Evolutionary conservation across 2,329 filamentous ascomycete genomes (phyloP), one percentile per base, ranked within the genome.

Genomic region (Grosmannia serpens): DNA sequence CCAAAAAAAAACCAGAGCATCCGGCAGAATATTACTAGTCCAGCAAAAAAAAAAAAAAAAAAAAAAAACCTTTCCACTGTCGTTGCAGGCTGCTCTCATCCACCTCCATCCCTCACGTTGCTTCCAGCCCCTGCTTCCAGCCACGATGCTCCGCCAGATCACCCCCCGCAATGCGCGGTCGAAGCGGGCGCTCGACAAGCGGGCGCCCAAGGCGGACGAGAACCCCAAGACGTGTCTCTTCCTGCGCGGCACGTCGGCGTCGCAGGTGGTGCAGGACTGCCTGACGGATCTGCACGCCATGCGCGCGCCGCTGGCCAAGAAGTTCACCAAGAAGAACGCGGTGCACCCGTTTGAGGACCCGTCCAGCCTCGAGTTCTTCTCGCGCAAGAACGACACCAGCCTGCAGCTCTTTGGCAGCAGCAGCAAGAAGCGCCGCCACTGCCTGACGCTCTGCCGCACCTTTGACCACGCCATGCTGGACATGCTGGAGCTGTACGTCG

Each of bases 311-410:
- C 80, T 92, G 62, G 86, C 86, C 63, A 87, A 95, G 73, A 91
- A 91, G 65, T 96, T 99, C 77, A 89, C 85, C 74, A 99, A 97
- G 82, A 97, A 97, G 78, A 99, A 99, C 74, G 80, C 85, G 27
- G 58, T 66, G 38, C 91, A 94, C 73, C 94, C 94, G 2, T 99
- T 99, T 73, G 92, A 96, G 72, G 91, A 95, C 70, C 57, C 63
- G 49, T 56, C 59, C 46, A 64, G 63, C 54, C 62, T 66, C 54
- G 63, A 96, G 74, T 99, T 99, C 77, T 91, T 99, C 77, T 87
- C 87, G 62, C 86, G 91, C 70, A 99, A 97, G 78, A 99, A 99
- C 75, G 94, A 99, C 72, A 86, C 89, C 67, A 88, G 85, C 52
- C 77, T 65, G 60, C 59, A 61, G 64, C 81, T 94, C 64, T 95